A percentile compares a stretch with the other conserved stretches of the same genome.
Conservation (phyloP, 805 yeast species). For the Candida yuanshanica region DNA sequence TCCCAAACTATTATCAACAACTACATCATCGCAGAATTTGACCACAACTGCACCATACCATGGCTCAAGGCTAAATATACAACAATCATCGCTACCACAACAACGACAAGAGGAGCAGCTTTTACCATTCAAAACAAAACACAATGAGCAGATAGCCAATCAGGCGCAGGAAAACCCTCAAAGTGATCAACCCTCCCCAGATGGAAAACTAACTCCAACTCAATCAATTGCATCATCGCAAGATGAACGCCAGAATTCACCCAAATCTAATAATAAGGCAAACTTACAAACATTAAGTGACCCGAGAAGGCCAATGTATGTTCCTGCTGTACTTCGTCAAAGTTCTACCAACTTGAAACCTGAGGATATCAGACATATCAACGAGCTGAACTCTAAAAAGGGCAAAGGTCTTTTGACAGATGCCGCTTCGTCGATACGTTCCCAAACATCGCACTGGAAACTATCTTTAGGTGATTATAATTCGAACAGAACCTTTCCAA, state of each 20-base stretch:
- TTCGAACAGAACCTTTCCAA: conserved; percentile 16
- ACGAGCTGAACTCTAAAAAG: conserved; percentile 24
- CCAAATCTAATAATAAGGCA: conserved; percentile 5
- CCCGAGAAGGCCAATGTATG: conserved; percentile 80
- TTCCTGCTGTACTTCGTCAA: conserved; percentile 81
- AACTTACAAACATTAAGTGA: conserved; percentile 64
- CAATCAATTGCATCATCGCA: background rate
- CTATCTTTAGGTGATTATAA: conserved; percentile 23
- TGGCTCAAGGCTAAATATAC: conserved; percentile 2
- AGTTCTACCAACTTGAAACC: conserved; percentile 37
- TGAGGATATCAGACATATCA: conserved; percentile 29
- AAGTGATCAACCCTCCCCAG: background rate
- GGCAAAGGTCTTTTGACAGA: conserved; percentile 16
- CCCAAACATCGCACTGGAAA: conserved; percentile 24
- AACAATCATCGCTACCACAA: conserved; percentile 4
- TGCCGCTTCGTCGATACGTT: conserved; percentile 23
- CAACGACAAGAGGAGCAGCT: conserved; percentile 8
- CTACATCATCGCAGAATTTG: conserved; percentile 11
- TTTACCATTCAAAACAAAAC: conserved; percentile 4
- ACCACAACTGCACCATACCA: conserved; percentile 1
- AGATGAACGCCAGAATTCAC: background rate
- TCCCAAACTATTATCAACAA: conserved; percentile 9
- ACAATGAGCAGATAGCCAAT: conserved; percentile 4
- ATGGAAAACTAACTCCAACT: conserved; percentile 11
- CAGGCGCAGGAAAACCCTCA: conserved; percentile 23